These are phyloP conservation scores for Millerozyma acaciae DNA, from an alignment of 805 yeast species.

Conservation along the genomic window DNA sequence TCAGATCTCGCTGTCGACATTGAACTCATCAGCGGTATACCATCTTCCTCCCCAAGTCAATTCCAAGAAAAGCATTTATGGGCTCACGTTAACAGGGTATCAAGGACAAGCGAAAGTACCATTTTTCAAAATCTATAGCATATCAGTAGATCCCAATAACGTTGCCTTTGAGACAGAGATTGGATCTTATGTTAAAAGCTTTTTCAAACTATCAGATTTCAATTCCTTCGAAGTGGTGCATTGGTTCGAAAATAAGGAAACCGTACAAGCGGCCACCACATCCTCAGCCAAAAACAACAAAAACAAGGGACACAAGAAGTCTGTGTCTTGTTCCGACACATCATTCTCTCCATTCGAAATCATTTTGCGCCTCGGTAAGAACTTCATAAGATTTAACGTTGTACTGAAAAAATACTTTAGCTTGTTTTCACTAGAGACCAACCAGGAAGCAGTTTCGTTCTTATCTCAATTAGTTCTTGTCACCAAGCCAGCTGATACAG, in stretches of 20 bases:
- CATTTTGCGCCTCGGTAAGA: conserved; percentile 13
- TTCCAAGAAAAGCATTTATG: conserved; percentile 9
- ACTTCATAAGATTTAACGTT: conserved; percentile 13
- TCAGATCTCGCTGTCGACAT: not conserved
- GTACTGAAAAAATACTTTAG: conserved; percentile 12
- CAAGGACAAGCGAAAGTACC: conserved; percentile 3
- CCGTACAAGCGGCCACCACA: not conserved
- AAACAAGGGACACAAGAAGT: conserved; percentile 4
- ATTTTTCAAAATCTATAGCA: conserved; percentile 13
- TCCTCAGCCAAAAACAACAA: conserved; percentile 7
- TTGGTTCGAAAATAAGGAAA: conserved; percentile 11
- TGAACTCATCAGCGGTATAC: conserved; percentile 9
- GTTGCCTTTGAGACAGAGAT: conserved; percentile 11
- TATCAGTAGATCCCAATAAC: conserved; percentile 7
- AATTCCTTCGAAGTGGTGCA: conserved; percentile 12
- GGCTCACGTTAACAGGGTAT: conserved; percentile 13
- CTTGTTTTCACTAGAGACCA: too few species aligned
- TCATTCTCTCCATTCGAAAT: conserved; percentile 12
- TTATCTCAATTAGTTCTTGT: too few species aligned
- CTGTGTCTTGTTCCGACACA: conserved; percentile 9
- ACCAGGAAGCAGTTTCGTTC: too few species aligned
- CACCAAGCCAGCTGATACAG: too few species aligned
- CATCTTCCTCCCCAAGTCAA: conserved; percentile 12
- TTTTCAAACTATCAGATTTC: conserved; percentile 8
- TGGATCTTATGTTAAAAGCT: conserved; percentile 14